Percentiles rank a stretch among this genome's conserved stretches.
Conservation (phyloP, 73 alveolate genomes). For the Tetrahymena borealis region DNA sequence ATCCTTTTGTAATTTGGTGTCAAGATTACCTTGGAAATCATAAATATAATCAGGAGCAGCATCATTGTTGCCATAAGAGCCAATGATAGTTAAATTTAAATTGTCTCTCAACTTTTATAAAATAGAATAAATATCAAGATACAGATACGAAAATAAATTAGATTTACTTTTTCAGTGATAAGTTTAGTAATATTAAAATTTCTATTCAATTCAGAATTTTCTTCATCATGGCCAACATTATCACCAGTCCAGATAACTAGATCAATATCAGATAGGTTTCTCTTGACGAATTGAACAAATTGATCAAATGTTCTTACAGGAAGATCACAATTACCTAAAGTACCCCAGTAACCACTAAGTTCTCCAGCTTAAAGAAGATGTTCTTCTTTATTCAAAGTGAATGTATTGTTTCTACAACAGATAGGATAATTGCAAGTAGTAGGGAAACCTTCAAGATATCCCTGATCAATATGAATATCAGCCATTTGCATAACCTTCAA, state of each 20-base stretch:
- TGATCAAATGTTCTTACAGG: background rate
- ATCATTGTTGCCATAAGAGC: background rate
- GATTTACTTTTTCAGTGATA: background rate
- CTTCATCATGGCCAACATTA: background rate
- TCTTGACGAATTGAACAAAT: background rate
- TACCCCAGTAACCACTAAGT: conserved; percentile 3
- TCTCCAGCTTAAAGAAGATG: background rate
- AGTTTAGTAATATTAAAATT: background rate
- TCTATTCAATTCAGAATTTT: background rate
- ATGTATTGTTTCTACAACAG: background rate
- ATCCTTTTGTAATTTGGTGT: background rate
- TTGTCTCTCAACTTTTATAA: background rate
- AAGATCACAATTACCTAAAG: background rate
- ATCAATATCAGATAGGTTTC: background rate
- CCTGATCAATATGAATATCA: background rate
- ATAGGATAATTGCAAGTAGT: background rate
- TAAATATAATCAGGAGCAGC: conserved; percentile 2
- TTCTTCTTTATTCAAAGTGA: background rate
- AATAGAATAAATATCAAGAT: background rate
- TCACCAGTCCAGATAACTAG: background rate
- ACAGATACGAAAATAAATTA: background rate
- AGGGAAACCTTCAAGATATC: background rate
- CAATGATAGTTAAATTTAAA: background rate
- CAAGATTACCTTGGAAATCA: background rate
- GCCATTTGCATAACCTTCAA: background rate